Base-by-base conservation (phyloP, 2,329 filamentous ascomycete species). In the Graphilbum ipis-grandicollis region DNA sequence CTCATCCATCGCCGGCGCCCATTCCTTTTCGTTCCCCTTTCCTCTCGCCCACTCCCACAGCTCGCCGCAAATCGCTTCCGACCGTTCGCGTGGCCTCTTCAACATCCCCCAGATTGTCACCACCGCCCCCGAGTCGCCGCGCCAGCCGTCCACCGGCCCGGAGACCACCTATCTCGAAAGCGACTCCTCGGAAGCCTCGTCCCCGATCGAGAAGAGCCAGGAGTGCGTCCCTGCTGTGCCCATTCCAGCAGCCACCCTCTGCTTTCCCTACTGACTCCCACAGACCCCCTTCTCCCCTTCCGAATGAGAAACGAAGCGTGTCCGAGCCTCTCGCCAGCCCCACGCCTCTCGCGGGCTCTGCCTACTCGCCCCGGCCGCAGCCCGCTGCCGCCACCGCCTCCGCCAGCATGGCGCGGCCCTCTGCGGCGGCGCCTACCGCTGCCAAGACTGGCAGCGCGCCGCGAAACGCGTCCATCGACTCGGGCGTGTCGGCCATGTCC, bases 401-500 rank as follows among this genome's bases (percentile, higher is more conserved):
- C 37, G 49, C 26, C 26, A 28, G 5, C 26, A 28, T 28, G 26
- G 26, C 54, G 38, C 56, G 51, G 43, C 50, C 59, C 41, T 55
- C 54, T 13, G 10, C 26, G 43, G 70, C 71, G 62, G 62, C 65
- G 44, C 59, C 64, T 44, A 52, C 59, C 36, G 57, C 60, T 41
- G 54, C 54, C 37, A 48, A 7, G 6, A 13, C 26, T 13, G 14
- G 6, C 56, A 31, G 52, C 56, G 31, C 59, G 56, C 72, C 77
- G 39, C 75, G 86, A 48, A 93, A 80, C 39, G 80, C 81, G 4
- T 94, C 88, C 10, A 88, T 93, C 49, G 88, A 96, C 55, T 94
- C 86, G 10, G 80, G 82, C n/a, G 79, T 92, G 33, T 93, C 88
- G 2, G 71, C 73, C 9, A 66, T 82, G 34, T 83, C 82, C 7